phyloP scores from a whole-genome alignment of 148 eudicot species.

The Silene latifolia region DNA sequence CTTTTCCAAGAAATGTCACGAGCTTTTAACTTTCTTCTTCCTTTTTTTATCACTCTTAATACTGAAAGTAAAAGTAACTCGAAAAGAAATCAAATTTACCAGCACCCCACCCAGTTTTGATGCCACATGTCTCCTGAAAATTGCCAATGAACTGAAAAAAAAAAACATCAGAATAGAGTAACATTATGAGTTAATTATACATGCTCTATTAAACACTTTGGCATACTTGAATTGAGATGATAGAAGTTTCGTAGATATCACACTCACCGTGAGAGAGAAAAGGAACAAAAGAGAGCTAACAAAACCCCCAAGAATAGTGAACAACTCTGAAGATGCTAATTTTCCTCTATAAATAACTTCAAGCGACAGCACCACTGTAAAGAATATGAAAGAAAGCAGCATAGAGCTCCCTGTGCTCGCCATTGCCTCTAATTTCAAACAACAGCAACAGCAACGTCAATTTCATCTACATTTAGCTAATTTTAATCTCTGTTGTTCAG shows the following conservation, averaged over 20 bases:
- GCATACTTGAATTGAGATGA: background rate
- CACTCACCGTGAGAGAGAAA: slow-evolving; percentile 58
- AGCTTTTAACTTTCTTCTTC: background rate
- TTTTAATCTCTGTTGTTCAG: too few relatives aligned
- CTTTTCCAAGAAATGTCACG: background rate
- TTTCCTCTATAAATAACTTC: slow-evolving; percentile 78
- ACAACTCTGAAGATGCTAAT: slow-evolving; percentile 78
- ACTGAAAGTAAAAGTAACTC: background rate
- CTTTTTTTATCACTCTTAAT: background rate
- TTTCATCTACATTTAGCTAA: background rate
- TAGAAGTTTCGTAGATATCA: background rate
- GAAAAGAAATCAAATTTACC: slow-evolving; percentile 40
- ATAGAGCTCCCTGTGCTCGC: slow-evolving; percentile 77
- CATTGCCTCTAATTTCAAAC: slow-evolving; percentile 36
- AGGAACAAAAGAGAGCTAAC: slow-evolving; percentile 70
- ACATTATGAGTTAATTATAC: background rate
- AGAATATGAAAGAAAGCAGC: slow-evolving; percentile 61
- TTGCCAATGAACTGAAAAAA: slow-evolving; percentile 73
- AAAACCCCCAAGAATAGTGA: slow-evolving; percentile 88
- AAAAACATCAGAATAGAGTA: slow-evolving; percentile 5
- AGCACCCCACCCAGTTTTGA: slow-evolving; percentile 87
- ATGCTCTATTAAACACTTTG: background rate
- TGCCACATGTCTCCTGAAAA: slow-evolving; percentile 69
- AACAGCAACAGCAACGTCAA: background rate
- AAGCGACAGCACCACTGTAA: slow-evolving; percentile 63